phyloP scores from a whole-genome alignment of 106 monocot species.

The Amphibolis antarctica region DNA sequence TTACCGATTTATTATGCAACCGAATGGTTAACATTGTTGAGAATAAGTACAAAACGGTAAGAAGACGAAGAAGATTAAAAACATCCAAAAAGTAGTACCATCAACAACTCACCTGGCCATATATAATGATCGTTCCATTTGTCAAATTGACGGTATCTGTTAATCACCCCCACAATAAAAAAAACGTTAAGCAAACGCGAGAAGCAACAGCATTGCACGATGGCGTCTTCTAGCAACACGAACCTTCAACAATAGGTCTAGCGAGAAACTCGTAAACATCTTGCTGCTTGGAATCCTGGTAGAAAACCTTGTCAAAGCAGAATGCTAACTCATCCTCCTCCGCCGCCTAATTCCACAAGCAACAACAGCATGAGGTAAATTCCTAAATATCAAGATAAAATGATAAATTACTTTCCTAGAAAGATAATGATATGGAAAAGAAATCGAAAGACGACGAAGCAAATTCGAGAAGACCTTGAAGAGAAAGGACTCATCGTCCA shows the following conservation, averaged over 20 bases:
- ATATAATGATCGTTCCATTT: constrained; percentile 72
- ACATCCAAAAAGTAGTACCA: not conserved
- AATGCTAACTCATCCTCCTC: constrained; percentile 59
- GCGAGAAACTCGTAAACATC: constrained; percentile 72
- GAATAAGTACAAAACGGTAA: not conserved
- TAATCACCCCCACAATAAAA: not conserved
- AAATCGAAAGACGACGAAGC: not conserved
- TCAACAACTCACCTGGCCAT: constrained; percentile 49
- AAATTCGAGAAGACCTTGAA: constrained; percentile 31
- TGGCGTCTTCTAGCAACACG: not conserved
- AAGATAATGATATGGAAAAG: not conserved
- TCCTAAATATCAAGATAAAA: not conserved
- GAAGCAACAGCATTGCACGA: not conserved
- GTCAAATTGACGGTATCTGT: constrained; percentile 50
- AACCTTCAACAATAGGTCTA: constrained; percentile 59
- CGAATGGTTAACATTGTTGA: no score
- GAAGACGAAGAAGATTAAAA: no score
- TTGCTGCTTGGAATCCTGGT: constrained; percentile 41
- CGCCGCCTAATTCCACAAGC: constrained; percentile 36
- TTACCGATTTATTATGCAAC: no score
- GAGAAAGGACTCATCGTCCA: constrained; percentile 41
- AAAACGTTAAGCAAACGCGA: not conserved
- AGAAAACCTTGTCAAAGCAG: constrained; percentile 77
- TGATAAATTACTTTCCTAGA: not conserved
- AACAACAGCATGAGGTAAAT: not conserved